Percentiles rank a stretch among this genome's conserved stretches.
Evolutionary conservation across 1,284 basidiomycete genomes (phyloP).

Genomic region (Mycena sp.): DNA sequence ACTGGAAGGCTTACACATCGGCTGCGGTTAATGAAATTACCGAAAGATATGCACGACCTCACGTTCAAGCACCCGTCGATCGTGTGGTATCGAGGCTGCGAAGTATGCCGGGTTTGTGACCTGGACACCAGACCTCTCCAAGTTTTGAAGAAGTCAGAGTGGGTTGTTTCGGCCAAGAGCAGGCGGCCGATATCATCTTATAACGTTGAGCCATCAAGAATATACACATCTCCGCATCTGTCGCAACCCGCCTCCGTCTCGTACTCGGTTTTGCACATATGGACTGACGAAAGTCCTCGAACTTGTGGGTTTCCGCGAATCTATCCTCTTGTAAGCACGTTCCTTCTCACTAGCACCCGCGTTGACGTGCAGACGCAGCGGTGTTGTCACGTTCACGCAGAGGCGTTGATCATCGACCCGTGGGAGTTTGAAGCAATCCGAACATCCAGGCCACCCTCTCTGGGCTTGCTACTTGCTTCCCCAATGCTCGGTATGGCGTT

Average conservation of each 20-base stretch:
- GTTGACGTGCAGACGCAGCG: neutral
- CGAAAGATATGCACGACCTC: neutral
- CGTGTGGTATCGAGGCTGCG: neutral
- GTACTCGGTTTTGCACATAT: conserved; percentile 15
- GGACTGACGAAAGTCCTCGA: neutral
- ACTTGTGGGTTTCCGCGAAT: conserved; percentile 14
- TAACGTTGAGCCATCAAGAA: conserved; percentile 12
- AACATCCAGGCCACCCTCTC: conserved; percentile 13
- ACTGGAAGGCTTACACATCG: neutral
- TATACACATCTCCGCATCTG: conserved; percentile 8
- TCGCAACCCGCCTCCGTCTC: conserved; percentile 1
- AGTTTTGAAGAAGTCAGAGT: neutral
- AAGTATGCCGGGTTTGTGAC: neutral
- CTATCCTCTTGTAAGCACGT: conserved; percentile 6
- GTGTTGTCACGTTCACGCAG: conserved; percentile 22
- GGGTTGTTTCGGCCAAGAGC: neutral
- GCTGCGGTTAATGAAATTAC: neutral
- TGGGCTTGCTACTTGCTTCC: conserved; percentile 21
- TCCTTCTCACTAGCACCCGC: neutral
- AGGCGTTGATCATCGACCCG: conserved; percentile 8
- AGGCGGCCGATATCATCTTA: conserved; percentile 1
- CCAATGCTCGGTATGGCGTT: conserved; percentile 18
- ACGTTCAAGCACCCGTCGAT: neutral
- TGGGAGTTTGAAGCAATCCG: conserved; percentile 16
- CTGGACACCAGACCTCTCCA: neutral